Evolutionary conservation across 2,329 filamentous ascomycete species (phyloP), one percentile per base, ranked within the genome.

Genomic region (Drechmeria coniospora): DNA sequence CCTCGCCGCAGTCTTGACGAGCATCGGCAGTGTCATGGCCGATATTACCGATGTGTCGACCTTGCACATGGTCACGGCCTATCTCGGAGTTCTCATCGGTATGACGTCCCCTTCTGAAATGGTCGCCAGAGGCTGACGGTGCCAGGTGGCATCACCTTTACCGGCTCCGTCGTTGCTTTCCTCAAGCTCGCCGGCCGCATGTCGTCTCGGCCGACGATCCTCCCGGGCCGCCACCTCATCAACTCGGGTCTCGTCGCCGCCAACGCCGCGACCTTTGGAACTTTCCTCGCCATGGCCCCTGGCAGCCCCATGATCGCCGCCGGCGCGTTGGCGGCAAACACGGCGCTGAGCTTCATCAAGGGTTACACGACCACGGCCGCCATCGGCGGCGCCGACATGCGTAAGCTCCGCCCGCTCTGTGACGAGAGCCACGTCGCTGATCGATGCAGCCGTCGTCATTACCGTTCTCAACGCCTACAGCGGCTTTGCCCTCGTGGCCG

Each of bases 341-440:
- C 83, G 0, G 58, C 69, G 0, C 58, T 93, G 15, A 86, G 79
- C 34, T 92, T 92, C 50, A 57, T 79, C 35, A 87, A 92, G 49
- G 84, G 84, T 6, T 92, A 73, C 45, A 92, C 83, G 0, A 92
- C 83, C 0, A 92, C 84, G 0, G 68, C 83, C 2, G 81, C 81
- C 1, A 92, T 93, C 43, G 84, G 84, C 14, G 84, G 83, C n/a
- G 83, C 83, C 9, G 84, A 93, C 45, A 92, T 92, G 83, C 83
- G 71, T 53, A 56, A 44, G 47, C 49, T 2, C 4, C 9, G 8
- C 3, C 9, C 4, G 10, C 14, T 6, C 4, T 3, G 8, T 7
- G 8, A 29, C 3, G 9, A 20, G 4, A 14, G 8, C 9, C 4
- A 10, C 5, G 14, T 23, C 31, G 21, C 39, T 46, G 14, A 9